These are phyloP conservation scores for Vitis hybrid DNA, from an alignment of 177 flowering plant genomes.

Conservation along the genomic window DNA sequence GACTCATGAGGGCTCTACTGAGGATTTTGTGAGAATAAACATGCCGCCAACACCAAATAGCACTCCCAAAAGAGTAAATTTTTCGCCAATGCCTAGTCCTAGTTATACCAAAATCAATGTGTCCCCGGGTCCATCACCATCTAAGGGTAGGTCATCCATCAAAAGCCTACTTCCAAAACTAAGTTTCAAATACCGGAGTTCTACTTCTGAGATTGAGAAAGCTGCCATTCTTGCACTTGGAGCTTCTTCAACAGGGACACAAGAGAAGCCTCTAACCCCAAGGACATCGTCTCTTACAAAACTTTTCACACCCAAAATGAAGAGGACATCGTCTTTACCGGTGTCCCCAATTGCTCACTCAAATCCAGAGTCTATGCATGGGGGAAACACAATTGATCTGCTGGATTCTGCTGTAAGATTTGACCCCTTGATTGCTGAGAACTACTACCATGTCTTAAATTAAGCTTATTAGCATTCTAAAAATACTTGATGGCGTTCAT, in stretches of 20 bases:
- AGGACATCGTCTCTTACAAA: slow-evolving; percentile 70
- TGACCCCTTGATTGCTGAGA: neutral
- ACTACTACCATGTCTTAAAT: neutral
- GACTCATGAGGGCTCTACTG: slow-evolving; percentile 33
- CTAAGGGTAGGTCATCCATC: slow-evolving; percentile 51
- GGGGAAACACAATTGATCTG: slow-evolving; percentile 27
- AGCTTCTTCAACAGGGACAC: slow-evolving; percentile 33
- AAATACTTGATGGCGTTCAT: neutral
- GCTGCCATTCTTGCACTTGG: slow-evolving; percentile 57
- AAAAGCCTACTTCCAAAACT: slow-evolving; percentile 66
- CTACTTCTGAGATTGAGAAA: slow-evolving; percentile 61
- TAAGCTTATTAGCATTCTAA: neutral
- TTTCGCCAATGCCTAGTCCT: slow-evolving; percentile 62
- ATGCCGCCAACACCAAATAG: slow-evolving; percentile 51
- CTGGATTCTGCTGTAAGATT: slow-evolving; percentile 32
- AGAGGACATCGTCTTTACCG: slow-evolving; percentile 76
- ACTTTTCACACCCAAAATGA: slow-evolving; percentile 55
- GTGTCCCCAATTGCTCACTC: slow-evolving; percentile 71
- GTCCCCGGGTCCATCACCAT: slow-evolving; percentile 46
- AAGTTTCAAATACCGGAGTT: slow-evolving; percentile 58
- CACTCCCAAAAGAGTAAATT: slow-evolving; percentile 53
- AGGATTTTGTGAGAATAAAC: slow-evolving; percentile 50
- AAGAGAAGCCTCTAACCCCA: slow-evolving; percentile 34
- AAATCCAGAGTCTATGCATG: slow-evolving; percentile 75
- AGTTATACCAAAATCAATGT: slow-evolving; percentile 26